Evolutionary conservation across 495 filamentous ascomycete genomes (phyloP).

Genomic region (Achaetomiella virescens): DNA sequence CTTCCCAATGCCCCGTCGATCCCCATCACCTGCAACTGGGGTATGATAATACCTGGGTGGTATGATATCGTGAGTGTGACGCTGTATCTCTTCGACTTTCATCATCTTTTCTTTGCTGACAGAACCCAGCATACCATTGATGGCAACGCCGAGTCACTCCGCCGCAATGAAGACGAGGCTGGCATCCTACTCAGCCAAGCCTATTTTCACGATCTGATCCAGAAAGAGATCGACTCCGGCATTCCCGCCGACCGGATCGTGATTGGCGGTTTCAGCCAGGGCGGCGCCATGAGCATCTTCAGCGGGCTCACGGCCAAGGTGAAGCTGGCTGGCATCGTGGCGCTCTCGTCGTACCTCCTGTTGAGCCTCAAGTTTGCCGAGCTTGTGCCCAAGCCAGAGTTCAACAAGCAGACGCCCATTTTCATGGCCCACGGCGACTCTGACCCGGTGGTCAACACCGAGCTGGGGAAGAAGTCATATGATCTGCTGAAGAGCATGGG

Average conservation of each 20-base stretch:
- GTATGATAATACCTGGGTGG: slow-evolving; percentile 86
- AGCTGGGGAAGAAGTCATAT: slow-evolving; percentile 61
- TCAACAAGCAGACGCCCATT: slow-evolving; percentile 75
- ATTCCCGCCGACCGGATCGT: slow-evolving; percentile 80
- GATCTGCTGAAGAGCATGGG: slow-evolving; percentile 58
- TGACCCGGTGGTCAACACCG: slow-evolving; percentile 63
- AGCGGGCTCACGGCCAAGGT: slow-evolving; percentile 64
- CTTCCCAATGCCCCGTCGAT: slow-evolving; percentile 90
- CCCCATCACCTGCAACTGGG: slow-evolving; percentile 78
- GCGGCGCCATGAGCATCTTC: slow-evolving; percentile 50
- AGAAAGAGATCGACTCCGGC: slow-evolving; percentile 73
- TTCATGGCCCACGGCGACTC: slow-evolving; percentile 80
- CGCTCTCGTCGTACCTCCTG: slow-evolving; percentile 75
- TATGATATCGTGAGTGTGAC: slow-evolving; percentile 69
- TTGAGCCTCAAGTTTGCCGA: slow-evolving; percentile 65
- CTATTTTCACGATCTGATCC: slow-evolving; percentile 75
- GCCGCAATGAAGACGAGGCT: slow-evolving; percentile 60
- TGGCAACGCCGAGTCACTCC: slow-evolving; percentile 42
- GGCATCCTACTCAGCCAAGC: slow-evolving; percentile 68
- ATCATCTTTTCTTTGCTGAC: background rate
- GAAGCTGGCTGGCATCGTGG: slow-evolving; percentile 83
- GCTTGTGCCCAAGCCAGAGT: slow-evolving; percentile 54
- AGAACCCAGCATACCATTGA: slow-evolving; percentile 22
- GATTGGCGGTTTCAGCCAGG: slow-evolving; percentile 61
- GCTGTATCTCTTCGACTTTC: no score